phyloP scores from a whole-genome alignment of 176 grass and related monocot species.

The Ampelocalamus luodianensis region DNA sequence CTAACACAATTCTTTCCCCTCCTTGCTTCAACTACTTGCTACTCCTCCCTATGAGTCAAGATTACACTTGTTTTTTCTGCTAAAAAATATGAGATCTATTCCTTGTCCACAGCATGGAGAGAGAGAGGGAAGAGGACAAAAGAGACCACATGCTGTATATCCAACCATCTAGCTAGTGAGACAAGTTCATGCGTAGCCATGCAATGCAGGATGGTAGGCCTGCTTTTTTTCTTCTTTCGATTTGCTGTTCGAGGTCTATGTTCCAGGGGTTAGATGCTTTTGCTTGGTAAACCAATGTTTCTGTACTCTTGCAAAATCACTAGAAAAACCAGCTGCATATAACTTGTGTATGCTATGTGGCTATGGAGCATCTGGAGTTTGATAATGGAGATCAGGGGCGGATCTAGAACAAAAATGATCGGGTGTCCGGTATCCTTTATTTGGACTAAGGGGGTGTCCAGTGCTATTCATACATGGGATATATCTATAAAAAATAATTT shows the following conservation, averaged over 20 bases:
- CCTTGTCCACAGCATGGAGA: background rate
- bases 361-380: background rate
- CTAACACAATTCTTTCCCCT: background rate
- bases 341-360: background rate
- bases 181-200: background rate
- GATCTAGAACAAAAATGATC: no score
- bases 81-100: background rate
- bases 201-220: background rate
- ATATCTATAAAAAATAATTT: no score
- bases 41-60: background rate
- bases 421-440: no score
- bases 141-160: background rate
- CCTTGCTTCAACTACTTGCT: background rate
- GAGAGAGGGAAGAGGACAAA: background rate
- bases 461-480: no score
- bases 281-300: background rate
- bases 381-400: background rate
- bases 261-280: no score
- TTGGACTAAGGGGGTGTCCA: no score
- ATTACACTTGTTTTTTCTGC: slow-evolving; percentile 5
- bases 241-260: no score
- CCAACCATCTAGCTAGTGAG: background rate
- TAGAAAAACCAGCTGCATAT: background rate
- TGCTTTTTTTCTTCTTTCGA: background rate
- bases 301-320: background rate